Evolutionary conservation across 2,329 filamentous ascomycete species (phyloP).

Genomic region (Aureobasidium sp.): DNA sequence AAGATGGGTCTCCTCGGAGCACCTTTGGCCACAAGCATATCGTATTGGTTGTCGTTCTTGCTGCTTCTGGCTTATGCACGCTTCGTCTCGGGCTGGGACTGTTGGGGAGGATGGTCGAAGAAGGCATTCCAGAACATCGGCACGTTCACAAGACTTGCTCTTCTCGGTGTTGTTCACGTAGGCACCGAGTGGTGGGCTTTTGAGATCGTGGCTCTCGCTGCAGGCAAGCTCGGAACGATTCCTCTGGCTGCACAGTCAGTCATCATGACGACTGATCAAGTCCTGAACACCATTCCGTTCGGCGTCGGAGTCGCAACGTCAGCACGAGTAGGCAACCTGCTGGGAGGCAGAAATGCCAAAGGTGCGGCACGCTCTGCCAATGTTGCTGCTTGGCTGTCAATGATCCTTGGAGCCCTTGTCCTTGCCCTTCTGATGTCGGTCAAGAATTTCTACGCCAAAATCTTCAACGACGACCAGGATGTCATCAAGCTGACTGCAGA

Average conservation of each 20-base stretch:
- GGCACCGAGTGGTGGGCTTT: slow-evolving; percentile 95
- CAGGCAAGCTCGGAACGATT: slow-evolving; percentile 69
- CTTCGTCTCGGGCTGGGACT: slow-evolving; percentile 62
- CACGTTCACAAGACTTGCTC: slow-evolving; percentile 65
- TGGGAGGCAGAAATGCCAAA: slow-evolving; percentile 58
- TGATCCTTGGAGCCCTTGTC: slow-evolving; percentile 59
- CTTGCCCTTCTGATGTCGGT: slow-evolving; percentile 61
- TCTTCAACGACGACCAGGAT: slow-evolving; percentile 70
- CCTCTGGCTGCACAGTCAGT: slow-evolving; percentile 76
- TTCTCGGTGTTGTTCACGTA: slow-evolving; percentile 72
- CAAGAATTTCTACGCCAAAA: slow-evolving; percentile 62
- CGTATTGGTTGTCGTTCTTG: slow-evolving; percentile 77
- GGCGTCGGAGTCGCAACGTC: slow-evolving; percentile 77
- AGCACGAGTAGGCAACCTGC: slow-evolving; percentile 67
- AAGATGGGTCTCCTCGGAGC: slow-evolving; percentile 67
- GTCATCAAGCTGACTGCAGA: slow-evolving; percentile 66
- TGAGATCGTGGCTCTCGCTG: slow-evolving; percentile 78
- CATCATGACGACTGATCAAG: slow-evolving; percentile 81
- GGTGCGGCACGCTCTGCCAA: slow-evolving; percentile 68
- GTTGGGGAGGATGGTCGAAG: slow-evolving; percentile 68
- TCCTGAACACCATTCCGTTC: slow-evolving; percentile 75
- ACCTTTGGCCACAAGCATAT: slow-evolving; percentile 71
- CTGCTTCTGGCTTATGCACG: slow-evolving; percentile 65
- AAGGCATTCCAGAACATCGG: slow-evolving; percentile 58
- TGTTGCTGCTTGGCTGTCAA: slow-evolving; percentile 63